phyloP scores from a whole-genome alignment of 225 moss, liverwort and hornwort genomes.

The Marchantia polymorpha region DNA sequence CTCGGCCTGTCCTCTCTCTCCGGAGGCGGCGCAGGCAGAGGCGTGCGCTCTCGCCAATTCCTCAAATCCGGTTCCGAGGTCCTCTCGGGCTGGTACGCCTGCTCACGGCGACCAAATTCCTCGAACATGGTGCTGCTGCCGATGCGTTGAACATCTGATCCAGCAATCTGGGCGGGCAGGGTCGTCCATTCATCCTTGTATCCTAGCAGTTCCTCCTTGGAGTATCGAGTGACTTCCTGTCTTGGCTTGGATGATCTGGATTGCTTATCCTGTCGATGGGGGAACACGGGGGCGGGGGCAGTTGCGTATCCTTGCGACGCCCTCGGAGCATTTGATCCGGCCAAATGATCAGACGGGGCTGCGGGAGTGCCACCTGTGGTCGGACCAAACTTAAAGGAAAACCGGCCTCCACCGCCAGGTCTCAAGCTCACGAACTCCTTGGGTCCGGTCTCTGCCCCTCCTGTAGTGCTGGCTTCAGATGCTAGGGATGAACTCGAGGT shows the following conservation, averaged over 20 bases:
- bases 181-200: slow-evolving; percentile 43
- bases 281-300: slow-evolving; percentile 26
- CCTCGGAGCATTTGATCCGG: slow-evolving; percentile 32
- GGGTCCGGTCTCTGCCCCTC: slow-evolving; percentile 24
- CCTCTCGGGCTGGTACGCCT: slow-evolving; percentile 38
- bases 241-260: slow-evolving; percentile 36
- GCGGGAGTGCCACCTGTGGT: slow-evolving; percentile 27
- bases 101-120: slow-evolving; percentile 38
- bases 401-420: slow-evolving; percentile 46
- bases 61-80: slow-evolving; percentile 41
- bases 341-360: slow-evolving; percentile 27
- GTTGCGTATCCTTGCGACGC: slow-evolving; percentile 23
- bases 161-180: slow-evolving; percentile 45
- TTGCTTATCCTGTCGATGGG: slow-evolving; percentile 42
- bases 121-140: slow-evolving; percentile 31
- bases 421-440: slow-evolving; percentile 44
- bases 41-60: slow-evolving; percentile 49
- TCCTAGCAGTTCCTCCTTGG: slow-evolving; percentile 48
- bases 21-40: slow-evolving; percentile 37
- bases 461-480: slow-evolving; percentile 29
- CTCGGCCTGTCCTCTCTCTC: slow-evolving; percentile 63
- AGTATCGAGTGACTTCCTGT: slow-evolving; percentile 41
- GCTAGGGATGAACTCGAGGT: slow-evolving; percentile 34
- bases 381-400: slow-evolving; percentile 45
- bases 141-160: slow-evolving; percentile 48